Conservation (phyloP, 345 rosid genomes). For the Eucalyptus shirleyi region DNA sequence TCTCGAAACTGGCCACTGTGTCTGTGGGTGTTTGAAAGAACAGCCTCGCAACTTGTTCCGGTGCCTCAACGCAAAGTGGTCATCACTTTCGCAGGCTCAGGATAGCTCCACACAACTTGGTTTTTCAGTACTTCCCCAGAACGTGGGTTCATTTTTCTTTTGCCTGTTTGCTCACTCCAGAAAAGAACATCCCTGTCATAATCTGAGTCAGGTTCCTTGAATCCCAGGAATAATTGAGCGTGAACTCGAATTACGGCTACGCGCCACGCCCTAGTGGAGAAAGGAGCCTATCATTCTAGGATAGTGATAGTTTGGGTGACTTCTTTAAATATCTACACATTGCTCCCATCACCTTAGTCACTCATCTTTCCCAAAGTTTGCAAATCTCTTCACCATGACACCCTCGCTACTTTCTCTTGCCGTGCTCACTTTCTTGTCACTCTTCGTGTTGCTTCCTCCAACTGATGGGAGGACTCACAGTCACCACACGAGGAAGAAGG, state of each 20-base stretch:
- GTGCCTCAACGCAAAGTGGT: conserved; percentile 3
- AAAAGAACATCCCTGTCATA: neutral
- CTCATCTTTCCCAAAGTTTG: neutral
- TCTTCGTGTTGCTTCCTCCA: neutral
- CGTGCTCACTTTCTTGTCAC: neutral
- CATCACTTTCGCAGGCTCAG: neutral
- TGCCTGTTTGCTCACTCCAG: neutral
- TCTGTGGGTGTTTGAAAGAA: no score
- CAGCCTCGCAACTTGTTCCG: conserved; percentile 1
- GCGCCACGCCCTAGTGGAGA: neutral
- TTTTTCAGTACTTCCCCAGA: neutral
- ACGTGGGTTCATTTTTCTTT: conserved; percentile 1
- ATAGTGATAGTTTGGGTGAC: neutral
- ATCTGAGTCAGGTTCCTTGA: neutral
- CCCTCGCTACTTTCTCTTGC: neutral
- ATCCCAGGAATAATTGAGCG: neutral
- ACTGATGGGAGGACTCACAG: neutral
- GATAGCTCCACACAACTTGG: neutral
- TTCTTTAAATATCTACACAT: neutral
- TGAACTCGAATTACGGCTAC: neutral
- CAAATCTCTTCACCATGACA: neutral
- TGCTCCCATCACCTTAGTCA: neutral
- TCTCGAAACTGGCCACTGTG: neutral
- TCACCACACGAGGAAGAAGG: neutral
- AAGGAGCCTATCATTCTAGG: neutral